Conservation (phyloP, 129 eudicot species). For the Flaveria linearis region DNA sequence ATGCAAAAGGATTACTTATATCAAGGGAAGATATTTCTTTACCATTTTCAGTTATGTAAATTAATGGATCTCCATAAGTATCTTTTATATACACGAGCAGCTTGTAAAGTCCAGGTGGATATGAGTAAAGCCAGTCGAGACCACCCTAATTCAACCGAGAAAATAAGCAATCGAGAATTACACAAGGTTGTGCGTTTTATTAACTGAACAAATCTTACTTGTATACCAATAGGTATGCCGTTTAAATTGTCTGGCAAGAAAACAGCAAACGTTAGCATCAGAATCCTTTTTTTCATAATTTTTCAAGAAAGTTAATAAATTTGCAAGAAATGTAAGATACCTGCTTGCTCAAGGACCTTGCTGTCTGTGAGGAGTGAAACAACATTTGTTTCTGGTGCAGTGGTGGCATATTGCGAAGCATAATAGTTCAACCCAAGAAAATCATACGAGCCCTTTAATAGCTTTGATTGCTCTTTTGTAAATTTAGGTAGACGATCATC, state of each 20-base stretch:
- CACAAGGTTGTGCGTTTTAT: neutral
- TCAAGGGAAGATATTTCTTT: neutral
- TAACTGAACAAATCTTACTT: constrained; percentile 5
- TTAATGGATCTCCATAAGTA: constrained; percentile 35
- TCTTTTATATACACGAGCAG: constrained; percentile 27
- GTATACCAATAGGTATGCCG: constrained; percentile 17
- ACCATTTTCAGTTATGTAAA: constrained; percentile 54
- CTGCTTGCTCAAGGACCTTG: constrained; percentile 26
- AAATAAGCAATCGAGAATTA: neutral
- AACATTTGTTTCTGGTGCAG: constrained; percentile 13
- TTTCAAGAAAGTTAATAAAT: neutral
- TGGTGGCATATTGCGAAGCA: constrained; percentile 26
- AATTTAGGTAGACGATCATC: constrained; percentile 35
- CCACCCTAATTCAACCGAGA: constrained; percentile 27
- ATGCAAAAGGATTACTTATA: neutral
- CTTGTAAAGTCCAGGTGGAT: constrained; percentile 41
- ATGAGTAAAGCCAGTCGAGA: constrained; percentile 35
- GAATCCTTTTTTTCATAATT: neutral
- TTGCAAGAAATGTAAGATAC: neutral
- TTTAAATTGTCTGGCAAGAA: constrained; percentile 10
- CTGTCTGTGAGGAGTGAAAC: constrained; percentile 24
- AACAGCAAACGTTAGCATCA: constrained; percentile 16
- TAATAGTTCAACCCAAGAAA: constrained; percentile 46
- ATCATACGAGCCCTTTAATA: constrained; percentile 40
- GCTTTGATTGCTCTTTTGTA: constrained; percentile 12